Evolutionary conservation across 257 asterid genomes (phyloP), one percentile per base, ranked within the genome.

Genomic region (Solanum appendiculatum): DNA sequence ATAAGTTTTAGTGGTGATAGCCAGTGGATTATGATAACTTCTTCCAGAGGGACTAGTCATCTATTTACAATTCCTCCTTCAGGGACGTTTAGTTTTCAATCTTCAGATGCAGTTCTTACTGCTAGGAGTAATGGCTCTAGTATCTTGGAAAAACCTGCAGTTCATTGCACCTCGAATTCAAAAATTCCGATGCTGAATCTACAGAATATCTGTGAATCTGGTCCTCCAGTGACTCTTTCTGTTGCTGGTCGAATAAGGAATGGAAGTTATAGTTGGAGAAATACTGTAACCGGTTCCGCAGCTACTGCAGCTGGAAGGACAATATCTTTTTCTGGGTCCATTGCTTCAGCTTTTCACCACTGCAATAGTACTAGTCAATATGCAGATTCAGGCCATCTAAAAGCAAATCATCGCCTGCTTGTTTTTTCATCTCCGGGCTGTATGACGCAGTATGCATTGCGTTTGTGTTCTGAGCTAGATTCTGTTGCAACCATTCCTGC

Each of bases 11-110:
- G 98, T 77, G 90, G 91, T 36, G 98, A 97, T 87, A 91, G 98
- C 89, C 94, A 90, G 64, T 97, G 93, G 92, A 82, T 92, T 68
- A 77, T 91, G 88, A 86, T 90, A 82, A 92, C 93, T 87, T 91
- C 94, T 33, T 94, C 94, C 14, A 93, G 98, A 88, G 98, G 99
- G 84, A 97, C 99, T 73, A 91, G 95, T 88, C 98, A 97, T 88
- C 94, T 97, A 86, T 97, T 97, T 88, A 91, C 94, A 23, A 93
- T 94, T 84, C 93, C 98, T 74, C 94, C 95, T 25, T 93, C 92
- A 3, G 97, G 89, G 60, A 85, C 86, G 6, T 87, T 56, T 84
- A 80, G 82, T 82, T 75, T 46, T 90, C 88, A 34, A 58, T 78
- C 90, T 75, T 66, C 36, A 66, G 89, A 88, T 87, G 87, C 94